Base-by-base conservation (phyloP, 2,329 filamentous ascomycete genomes). In the Cryphonectria nitschkei region DNA sequence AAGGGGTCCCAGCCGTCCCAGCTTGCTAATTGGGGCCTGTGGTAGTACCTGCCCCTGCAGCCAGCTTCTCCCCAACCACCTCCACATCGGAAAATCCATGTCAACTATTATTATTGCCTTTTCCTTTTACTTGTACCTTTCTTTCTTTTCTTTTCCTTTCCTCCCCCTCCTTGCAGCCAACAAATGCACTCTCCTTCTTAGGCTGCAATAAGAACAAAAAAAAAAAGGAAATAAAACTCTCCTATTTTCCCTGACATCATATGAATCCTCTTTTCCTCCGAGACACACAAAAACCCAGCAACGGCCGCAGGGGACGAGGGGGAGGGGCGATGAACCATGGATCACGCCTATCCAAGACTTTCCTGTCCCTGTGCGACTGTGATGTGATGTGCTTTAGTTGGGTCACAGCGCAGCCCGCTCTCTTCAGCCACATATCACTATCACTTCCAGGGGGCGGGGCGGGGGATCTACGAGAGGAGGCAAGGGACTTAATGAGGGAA, bases 351-450 rank as follows among this genome's bases (percentile, higher is more conserved):
- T 16, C 2, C 13, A 13, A 32, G 29, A 19, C 54, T 32, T 58
- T 39, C 29, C 61, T n/a, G 16, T 39, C 39, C 39, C 39, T 41
- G 37, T 64, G 39, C 14, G 13, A 64, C 39, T 46, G 61, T 64
- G 61, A 46, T 26, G 61, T 46, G 61, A 64, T 64, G 61, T 64
- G 39, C 39, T 26, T 11, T 46, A 19, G 39, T 19, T 26, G 39
- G 58, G 58, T 64, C 37, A 64, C 61, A 64, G 39, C 61, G 54
- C 54, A 64, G 37, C n/a, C n/a, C 61, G 61, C 61, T 26, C 61
- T 2, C 34, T 39, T 22, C 58, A 39, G 58, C 58, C 22, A 34
- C 58, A 61, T n/a, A 39, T 61, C 58, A 61, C 32, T 61, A 58
- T 32, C 26, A 58, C 54, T 34, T 32, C 54, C 19, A 29, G 54